Conservation (phyloP, 805 yeast species). For the Starmerella stellata region DNA sequence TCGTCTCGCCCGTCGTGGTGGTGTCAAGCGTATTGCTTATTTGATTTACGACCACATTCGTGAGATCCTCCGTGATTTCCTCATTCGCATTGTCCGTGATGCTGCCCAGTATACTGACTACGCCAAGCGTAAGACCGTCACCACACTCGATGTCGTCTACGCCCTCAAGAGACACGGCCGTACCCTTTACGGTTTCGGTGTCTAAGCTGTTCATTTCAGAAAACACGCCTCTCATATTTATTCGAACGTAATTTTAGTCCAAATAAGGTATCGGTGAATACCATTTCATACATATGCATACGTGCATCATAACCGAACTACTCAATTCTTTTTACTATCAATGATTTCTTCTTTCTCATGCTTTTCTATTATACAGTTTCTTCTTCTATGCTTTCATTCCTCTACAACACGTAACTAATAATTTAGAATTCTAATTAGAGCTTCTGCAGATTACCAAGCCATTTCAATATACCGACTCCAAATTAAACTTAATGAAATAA, state of each 20-base stretch:
- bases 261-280: too few species aligned
- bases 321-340: too few species aligned
- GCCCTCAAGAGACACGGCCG: constrained; percentile 99
- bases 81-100: constrained; percentile 94
- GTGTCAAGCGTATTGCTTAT: constrained; percentile 99
- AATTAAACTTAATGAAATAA: too few species aligned
- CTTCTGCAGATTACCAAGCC: too few species aligned
- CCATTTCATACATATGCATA: too few species aligned
- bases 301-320: too few species aligned
- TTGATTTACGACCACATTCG: constrained; percentile 97
- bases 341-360: too few species aligned
- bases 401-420: too few species aligned
- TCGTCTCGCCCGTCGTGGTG: constrained; percentile 99
- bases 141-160: constrained; percentile 95
- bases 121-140: constrained; percentile 99
- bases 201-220: constrained; percentile 34
- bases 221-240: background rate
- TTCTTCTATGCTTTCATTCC: too few species aligned
- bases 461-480: too few species aligned
- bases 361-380: too few species aligned
- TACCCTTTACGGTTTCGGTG: constrained; percentile 99
- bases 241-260: background rate
- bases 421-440: too few species aligned
- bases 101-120: constrained; percentile 99
- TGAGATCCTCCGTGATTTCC: constrained; percentile 86